Base-by-base conservation (phyloP, 2,329 filamentous ascomycete species). In the Byssothecium circinans region DNA sequence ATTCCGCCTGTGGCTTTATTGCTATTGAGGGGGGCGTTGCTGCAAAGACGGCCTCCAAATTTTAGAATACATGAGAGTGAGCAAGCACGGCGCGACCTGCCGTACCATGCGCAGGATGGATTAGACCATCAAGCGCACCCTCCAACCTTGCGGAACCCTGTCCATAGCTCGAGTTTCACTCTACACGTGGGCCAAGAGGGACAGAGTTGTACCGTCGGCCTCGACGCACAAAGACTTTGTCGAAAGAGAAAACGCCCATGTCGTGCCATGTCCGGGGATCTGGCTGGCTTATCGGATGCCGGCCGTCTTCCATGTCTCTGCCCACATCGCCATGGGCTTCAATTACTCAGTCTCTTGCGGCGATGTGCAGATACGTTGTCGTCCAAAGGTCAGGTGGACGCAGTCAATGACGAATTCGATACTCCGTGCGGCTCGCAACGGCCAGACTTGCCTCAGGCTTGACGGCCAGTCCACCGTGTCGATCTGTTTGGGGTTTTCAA, bases 1-100 rank as follows among this genome's bases (percentile, higher is more conserved):
- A 42, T 54, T 47, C 49, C 53, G 47, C 50, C 36, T 50, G 57
- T 65, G 63, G 65, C 60, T 64, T 62, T 64, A 64, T 65, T 63
- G 54, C 53, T 45, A 50, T 55, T 49, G 52, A 44, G 39, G 53
- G 52, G 50, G 54, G 39, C 19, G n/a, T n/a, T 25, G 23, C 23
- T 35, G 46, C 45, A n/a, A n/a, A n/a, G n/a, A n/a, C n/a, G 33
- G 53, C 35, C 43, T 49, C 45, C 46, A 41, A 48, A 47, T 38
- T 39, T 43, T 34, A 52, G 42, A 40, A 43, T 41, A 25, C 34
- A 6, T 25, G n/a, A 25, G 47, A 42, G 46, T 25, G 34, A 47
- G 41, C 41, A 50, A 49, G 53, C 43, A 46, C 46, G 30, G 42
- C 41, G 44, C 45, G 46, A 52, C 22, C 47, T 58, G 52, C 48